Evolutionary conservation across 2,329 filamentous ascomycete species (phyloP), one percentile per base, ranked within the genome.

Genomic region (Coniochaeta pulveracea): DNA sequence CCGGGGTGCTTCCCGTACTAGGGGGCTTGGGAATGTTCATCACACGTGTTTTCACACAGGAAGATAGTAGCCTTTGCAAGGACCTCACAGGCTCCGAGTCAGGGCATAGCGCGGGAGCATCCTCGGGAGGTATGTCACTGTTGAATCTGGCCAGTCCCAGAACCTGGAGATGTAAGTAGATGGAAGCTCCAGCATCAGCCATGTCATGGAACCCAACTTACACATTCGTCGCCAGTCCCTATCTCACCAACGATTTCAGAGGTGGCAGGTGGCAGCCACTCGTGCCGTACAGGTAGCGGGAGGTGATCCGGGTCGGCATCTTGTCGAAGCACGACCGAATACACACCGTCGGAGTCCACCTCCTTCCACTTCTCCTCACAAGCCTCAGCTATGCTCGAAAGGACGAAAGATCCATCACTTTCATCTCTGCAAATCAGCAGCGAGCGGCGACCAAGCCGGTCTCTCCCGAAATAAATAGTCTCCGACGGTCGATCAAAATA

Each of bases 401-500:
- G 57, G 8, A 67, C 63, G 24, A 91, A 51, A 24, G 54, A 50
- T 5, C 59, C 46, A 1, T 47, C 41, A 33, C 47, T 50, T 9
- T 50, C 59, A n/a, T 58, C 53, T n/a, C 54, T 47, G 35, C 69
- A 69, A 12, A 69, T 58, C 26, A 95, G 63, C 22, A 98, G 61
- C 10, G 91, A 96, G 31, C 91, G 73, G 37, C 91, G 72, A 7
- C 91, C 91, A 3, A 98, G 67, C 37, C 82, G 81, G 54, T 98
- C 91, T 42, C 91, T 73, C 6, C 83, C 86, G 53, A 83, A 95
- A 55, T 80, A 93, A 10, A 96, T 43, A 26, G 68, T 69, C 8
- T 61, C 62, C 34, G 69, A 61, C 8, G 52, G 47, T 11, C 64
- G 67, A 58, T 95, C 81, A 47, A 80, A 81, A 54, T 80, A 95